Conservation (phyloP, 768 basidiomycete species). For the Rhodotorula kratochvilovae region DNA sequence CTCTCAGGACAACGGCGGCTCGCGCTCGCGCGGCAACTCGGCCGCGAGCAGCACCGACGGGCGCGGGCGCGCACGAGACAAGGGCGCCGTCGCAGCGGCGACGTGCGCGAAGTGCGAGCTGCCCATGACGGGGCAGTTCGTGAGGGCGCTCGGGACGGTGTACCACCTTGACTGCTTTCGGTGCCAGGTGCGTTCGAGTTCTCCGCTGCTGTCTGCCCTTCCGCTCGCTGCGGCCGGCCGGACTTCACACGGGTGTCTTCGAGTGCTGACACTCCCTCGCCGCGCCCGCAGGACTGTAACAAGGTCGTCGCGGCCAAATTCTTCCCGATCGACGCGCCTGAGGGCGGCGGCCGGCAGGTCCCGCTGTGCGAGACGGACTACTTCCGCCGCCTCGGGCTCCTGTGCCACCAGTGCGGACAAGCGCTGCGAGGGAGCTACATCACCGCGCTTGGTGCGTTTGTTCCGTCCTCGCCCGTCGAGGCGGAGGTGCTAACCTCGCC, state of each 20-base stretch:
- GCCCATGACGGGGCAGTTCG: conserved; percentile 83
- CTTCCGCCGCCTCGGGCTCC: conserved; percentile 89
- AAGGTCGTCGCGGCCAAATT: conserved; percentile 96
- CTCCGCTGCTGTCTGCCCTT: not conserved
- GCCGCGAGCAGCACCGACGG: not conserved
- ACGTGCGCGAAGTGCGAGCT: conserved; percentile 49
- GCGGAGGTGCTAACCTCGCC: no score
- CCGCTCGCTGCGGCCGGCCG: not conserved
- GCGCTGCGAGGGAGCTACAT: conserved; percentile 96
- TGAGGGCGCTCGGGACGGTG: conserved; percentile 85
- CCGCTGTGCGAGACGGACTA: conserved; percentile 99
- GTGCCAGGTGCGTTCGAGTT: conserved; percentile 67
- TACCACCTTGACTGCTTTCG: conserved; percentile 98
- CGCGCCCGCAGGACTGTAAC: conserved; percentile 72
- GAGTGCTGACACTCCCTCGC: not conserved
- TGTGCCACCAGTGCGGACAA: conserved; percentile 91
- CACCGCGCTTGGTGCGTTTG: conserved; percentile 86
- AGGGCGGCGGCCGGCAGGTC: conserved; percentile 61
- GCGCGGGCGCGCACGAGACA: not conserved
- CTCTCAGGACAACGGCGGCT: not conserved
- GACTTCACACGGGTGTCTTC: not conserved
- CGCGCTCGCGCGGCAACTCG: conserved; percentile 4
- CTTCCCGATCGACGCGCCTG: conserved; percentile 87
- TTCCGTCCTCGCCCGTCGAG: conserved; percentile 16
- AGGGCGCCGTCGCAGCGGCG: not conserved